Evolutionary conservation across 495 filamentous ascomycete species (phyloP), one percentile per base, ranked within the genome.

Genomic region (Trichoderma reesei): DNA sequence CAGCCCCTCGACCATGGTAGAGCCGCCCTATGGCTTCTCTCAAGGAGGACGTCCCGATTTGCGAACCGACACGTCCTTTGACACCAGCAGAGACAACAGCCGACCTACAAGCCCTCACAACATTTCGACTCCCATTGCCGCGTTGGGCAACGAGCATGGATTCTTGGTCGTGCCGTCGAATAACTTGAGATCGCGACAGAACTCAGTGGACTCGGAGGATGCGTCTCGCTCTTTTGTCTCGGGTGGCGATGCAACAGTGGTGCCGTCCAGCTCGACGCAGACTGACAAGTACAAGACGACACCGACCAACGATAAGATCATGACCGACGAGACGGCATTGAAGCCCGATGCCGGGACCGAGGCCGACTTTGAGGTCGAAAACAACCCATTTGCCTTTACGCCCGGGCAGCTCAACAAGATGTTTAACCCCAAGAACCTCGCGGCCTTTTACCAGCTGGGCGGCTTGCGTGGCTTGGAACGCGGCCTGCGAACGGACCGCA

Each of bases 51-150:
- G 84, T 54, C 79, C 83, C 8, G 88, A 92, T 61, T 70, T 82
- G 59, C 83, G 85, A 62, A 79, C 76, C 34, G 75, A 82, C 0
- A 78, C 78, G 62, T 91, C 89, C 4, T 90, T 90, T 56, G 90
- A 96, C 20, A 48, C 18, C 65, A 85, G 82, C 67, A 83, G 78
- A 69, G 88, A 91, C 64, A 26, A n/a, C 13, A 90, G 87, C 70
- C 80, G 90, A 63, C 92, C 91, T n/a, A 91, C 88, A 0, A 96
- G 91, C 51, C 89, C 91, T 0, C 92, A 96, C 74, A 95, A 96
- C 75, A 75, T 96, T 61, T 92, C 90, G 6, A 92, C 88, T 14
- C 89, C 88, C 16, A 78, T 82, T 14, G 69, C 72, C 2, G 73
- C 79, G 9, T 76, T 77, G 33, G 80, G 72, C 2, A 76, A 74